A percentile compares a stretch with the other conserved stretches of the same genome.
Evolutionary conservation across 2,329 filamentous ascomycete genomes (phyloP).

Genomic region (Penicillium brevicompactum): DNA sequence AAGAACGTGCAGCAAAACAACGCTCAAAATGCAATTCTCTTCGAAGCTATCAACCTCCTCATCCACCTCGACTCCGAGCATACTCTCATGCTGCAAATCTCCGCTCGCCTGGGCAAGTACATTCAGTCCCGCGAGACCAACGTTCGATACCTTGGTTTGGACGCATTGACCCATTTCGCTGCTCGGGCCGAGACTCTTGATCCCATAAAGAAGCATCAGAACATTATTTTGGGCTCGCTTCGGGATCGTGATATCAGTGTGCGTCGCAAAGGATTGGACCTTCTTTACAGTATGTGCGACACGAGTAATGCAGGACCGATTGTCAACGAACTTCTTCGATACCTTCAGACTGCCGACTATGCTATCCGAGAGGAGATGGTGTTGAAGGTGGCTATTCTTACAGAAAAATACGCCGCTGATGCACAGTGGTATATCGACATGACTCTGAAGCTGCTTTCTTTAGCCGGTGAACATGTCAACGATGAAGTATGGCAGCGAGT

Average conservation of each 20-base stretch:
- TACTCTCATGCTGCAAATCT: constrained; percentile 94
- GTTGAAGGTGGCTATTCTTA: constrained; percentile 95
- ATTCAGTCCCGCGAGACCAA: constrained; percentile 97
- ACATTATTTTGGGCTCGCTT: constrained; percentile 90
- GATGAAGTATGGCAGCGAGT: constrained; percentile 99
- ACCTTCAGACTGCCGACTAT: constrained; percentile 94
- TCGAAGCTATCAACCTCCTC: constrained; percentile 97
- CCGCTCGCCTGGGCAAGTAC: constrained; percentile 84
- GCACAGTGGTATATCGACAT: constrained; percentile 99
- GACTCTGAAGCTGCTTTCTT: constrained; percentile 86
- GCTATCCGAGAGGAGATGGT: constrained; percentile 99
- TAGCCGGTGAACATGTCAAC: constrained; percentile 97
- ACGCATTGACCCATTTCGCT: constrained; percentile 97
- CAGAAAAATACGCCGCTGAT: constrained; percentile 97
- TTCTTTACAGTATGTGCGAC: constrained; percentile 99
- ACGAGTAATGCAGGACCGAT: constrained; percentile 90
- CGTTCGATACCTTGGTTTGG: constrained; percentile 90
- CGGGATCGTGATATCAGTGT: constrained; percentile 97
- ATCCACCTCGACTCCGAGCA: constrained; percentile 97
- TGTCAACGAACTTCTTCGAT: constrained; percentile 89
- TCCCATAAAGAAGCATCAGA: constrained; percentile 97
- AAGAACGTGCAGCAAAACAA: constrained; percentile 99
- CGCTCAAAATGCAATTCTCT: constrained; percentile 94
- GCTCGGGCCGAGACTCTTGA: constrained; percentile 91
- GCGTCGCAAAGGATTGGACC: constrained; percentile 87